Percentiles rank a stretch among this genome's conserved stretches.
Conservation (phyloP, 2,329 filamentous ascomycete species). For the Fusarium circinatum region DNA sequence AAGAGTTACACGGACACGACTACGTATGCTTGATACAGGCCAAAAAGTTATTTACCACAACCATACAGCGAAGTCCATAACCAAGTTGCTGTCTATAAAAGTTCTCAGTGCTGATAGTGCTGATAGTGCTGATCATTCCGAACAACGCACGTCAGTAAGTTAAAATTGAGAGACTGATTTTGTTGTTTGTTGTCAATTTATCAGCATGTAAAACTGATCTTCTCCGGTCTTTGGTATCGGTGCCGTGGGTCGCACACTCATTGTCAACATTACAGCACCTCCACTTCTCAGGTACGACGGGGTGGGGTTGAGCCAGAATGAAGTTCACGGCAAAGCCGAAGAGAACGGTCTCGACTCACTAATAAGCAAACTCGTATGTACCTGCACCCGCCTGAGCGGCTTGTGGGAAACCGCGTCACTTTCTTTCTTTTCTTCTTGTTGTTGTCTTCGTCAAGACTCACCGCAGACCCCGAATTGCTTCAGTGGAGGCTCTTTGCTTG, state of each 20-base stretch:
- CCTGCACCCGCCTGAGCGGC: conserved; percentile 27
- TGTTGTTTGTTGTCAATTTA: neutral
- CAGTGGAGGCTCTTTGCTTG: neutral
- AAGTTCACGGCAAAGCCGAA: conserved; percentile 43
- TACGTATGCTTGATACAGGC: neutral
- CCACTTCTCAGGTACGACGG: conserved; percentile 43
- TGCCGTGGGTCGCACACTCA: conserved; percentile 3
- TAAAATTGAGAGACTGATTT: neutral
- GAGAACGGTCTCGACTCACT: conserved; percentile 44
- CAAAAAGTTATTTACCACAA: neutral
- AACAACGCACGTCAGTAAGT: neutral
- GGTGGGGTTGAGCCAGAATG: conserved; percentile 37
- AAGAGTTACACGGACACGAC: conserved; percentile 26
- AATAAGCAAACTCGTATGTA: conserved; percentile 18
- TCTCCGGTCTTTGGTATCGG: neutral
- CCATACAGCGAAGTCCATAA: neutral
- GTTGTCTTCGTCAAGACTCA: neutral
- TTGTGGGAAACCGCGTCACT: conserved; percentile 3
- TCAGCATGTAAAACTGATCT: neutral
- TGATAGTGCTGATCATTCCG: neutral
- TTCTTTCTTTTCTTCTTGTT: neutral
- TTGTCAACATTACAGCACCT: conserved; percentile 20
- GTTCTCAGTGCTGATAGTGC: neutral
- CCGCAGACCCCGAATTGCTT: conserved; percentile 4
- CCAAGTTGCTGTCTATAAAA: neutral